These are phyloP conservation scores for Plasmodium gonderi DNA, from an alignment of 169 alveolate genomes.

Conservation along the genomic window DNA sequence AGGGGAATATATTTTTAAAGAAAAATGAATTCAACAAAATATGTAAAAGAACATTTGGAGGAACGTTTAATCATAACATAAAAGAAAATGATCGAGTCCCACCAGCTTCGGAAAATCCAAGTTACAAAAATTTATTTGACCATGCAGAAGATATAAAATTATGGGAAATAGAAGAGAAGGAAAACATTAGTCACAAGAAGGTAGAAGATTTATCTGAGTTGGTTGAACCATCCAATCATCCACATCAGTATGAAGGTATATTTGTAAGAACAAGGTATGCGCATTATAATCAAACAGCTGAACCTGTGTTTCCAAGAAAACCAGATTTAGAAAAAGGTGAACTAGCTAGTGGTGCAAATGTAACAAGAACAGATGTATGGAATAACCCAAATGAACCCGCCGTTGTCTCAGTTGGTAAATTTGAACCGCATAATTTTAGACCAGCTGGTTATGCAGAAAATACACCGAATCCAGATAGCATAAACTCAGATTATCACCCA, in stretches of 20 bases:
- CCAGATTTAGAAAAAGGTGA: constrained; percentile 89
- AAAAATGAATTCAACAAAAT: constrained; percentile 37
- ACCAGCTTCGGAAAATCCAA: constrained; percentile 89
- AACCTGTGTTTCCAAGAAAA: constrained; percentile 89
- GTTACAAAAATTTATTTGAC: constrained; percentile 87
- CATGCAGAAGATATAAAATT: constrained; percentile 89
- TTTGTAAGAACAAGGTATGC: constrained; percentile 84
- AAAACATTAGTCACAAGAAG: constrained; percentile 74
- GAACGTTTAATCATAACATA: constrained; percentile 79
- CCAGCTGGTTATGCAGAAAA: constrained; percentile 89
- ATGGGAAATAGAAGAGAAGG: constrained; percentile 85
- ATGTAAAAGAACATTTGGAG: constrained; percentile 75
- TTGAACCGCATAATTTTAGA: constrained; percentile 90
- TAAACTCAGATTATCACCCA: constrained; percentile 86
- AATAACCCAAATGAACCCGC: constrained; percentile 90
- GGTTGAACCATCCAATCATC: constrained; percentile 86
- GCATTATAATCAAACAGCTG: constrained; percentile 89
- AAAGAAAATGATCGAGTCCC: constrained; percentile 81
- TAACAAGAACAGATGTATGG: constrained; percentile 91
- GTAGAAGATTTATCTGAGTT: constrained; percentile 78
- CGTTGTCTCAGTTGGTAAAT: constrained; percentile 86
- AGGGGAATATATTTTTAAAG: constrained; percentile 18
- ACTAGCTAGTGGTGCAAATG: constrained; percentile 90
- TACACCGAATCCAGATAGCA: constrained; percentile 88
- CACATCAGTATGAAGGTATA: constrained; percentile 84